Conservation (phyloP, 148 eudicot genomes). For the Arctostaphylos glauca region DNA sequence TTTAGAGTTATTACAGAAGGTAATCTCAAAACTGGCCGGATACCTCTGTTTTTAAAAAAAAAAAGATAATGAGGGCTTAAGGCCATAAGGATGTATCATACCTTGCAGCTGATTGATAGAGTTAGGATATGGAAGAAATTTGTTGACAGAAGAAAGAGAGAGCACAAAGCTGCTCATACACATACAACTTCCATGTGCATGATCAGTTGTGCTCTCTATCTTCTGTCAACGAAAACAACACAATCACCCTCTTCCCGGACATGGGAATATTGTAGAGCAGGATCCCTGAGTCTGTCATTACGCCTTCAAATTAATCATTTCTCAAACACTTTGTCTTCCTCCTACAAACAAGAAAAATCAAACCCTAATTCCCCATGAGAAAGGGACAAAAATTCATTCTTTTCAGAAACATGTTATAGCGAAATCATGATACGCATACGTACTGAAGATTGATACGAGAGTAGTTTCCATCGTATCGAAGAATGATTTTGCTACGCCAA, state of each 20-base stretch:
- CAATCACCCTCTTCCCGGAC: neutral
- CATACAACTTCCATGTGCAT: constrained; percentile 5
- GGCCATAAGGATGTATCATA: neutral
- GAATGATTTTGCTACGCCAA: neutral
- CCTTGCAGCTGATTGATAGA: neutral
- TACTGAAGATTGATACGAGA: neutral
- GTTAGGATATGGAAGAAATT: neutral
- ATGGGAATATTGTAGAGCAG: too few species aligned
- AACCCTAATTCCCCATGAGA: neutral
- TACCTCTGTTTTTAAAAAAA: too few species aligned
- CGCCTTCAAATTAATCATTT: neutral
- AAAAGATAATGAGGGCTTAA: too few species aligned
- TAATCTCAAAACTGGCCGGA: too few species aligned
- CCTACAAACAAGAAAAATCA: too few species aligned
- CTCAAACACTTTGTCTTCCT: neutral
- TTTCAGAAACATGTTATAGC: too few species aligned
- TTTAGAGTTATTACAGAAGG: too few species aligned
- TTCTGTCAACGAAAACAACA: constrained; percentile 10
- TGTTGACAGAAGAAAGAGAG: constrained; percentile 18
- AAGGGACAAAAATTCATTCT: too few species aligned
- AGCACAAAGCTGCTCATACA: constrained; percentile 16
- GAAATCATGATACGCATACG: neutral
- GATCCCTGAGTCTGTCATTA: neutral
- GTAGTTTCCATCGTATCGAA: neutral
- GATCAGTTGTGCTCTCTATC: constrained; percentile 22